Evolutionary conservation across 768 basidiomycete species (phyloP), one percentile per base, ranked within the genome.

Genomic region (Cystofilobasidium bisporidii): DNA sequence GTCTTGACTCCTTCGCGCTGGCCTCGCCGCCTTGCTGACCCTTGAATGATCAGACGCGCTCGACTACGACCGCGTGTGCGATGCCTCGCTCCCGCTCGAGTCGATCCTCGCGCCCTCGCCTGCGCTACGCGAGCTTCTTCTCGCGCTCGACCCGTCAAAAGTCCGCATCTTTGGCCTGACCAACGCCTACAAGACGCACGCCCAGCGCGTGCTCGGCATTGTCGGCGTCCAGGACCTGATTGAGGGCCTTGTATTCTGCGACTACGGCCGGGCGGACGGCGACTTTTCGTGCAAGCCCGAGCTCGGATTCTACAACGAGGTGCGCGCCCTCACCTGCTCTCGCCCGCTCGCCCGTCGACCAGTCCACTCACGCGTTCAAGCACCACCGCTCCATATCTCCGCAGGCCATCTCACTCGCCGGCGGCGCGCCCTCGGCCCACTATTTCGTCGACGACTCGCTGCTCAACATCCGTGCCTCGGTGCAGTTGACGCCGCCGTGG

Each of bases 101-200:
- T 81, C 85, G 3, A 85, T 87, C 79, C 85, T 92, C 70, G 79
- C 81, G 32, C 87, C 85, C 36, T 79, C 87, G 73, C 83, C 85
- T 10, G 73, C 71, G 11, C 75, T 87, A 14, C 83, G 85, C 26
- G 82, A 84, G 72, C 81, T 92, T 9, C 81, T 92, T 61, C 78
- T 86, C 74, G 88, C 91, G 73, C 84, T 92, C 36, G 88, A 92
- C 73, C 83, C 85, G 57, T 81, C 79, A 33, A 90, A 87, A 75
- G 83, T 81, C 12, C 82, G 84, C n/a, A 84, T 66, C 10, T 33
- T 65, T 17, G 47, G 36, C 12, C 61, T 62, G 50, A 92, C 90
- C 4, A 92, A 92, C 73, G 90, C 90, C 15, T 91, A 90, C 75
- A 80, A 81, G 64, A 79, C 83, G 89, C 90, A 92, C 75, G 90